Conservation (phyloP, 2,329 filamentous ascomycete genomes). For the Xylariaceae sp. region DNA sequence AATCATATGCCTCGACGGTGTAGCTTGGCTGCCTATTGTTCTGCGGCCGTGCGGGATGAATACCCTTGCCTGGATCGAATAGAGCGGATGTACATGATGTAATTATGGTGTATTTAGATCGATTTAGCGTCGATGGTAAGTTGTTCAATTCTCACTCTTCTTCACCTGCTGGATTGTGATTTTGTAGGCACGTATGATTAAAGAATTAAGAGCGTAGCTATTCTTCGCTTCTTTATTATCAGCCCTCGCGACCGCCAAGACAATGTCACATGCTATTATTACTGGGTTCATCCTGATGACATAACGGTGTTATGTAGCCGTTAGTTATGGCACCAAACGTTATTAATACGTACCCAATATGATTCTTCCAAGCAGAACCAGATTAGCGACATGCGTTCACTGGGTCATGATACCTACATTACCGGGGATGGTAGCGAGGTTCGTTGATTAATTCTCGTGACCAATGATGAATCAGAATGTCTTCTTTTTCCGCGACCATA, state of each 20-base stretch:
- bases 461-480: not conserved
- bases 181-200: no score
- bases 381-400: not conserved
- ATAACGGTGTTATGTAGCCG: not conserved
- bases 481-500: not conserved
- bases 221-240: no score
- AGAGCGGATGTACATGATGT: not conserved
- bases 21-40: not conserved
- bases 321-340: no score
- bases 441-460: not conserved
- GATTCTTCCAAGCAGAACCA: not conserved
- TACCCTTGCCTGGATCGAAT: not conserved
- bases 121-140: not conserved
- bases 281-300: not conserved
- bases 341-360: not conserved
- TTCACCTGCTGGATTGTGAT: no score
- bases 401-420: not conserved
- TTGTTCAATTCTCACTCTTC: not conserved
- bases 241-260: constrained; percentile 5
- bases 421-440: not conserved
- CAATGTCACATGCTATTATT: constrained; percentile 14
- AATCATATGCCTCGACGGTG: not conserved
- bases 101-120: no score
- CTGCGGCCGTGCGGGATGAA: not conserved
- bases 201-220: no score